Evolutionary conservation across 140 eudicot genomes (phyloP).

Genomic region (Ambrosia hybrid): DNA sequence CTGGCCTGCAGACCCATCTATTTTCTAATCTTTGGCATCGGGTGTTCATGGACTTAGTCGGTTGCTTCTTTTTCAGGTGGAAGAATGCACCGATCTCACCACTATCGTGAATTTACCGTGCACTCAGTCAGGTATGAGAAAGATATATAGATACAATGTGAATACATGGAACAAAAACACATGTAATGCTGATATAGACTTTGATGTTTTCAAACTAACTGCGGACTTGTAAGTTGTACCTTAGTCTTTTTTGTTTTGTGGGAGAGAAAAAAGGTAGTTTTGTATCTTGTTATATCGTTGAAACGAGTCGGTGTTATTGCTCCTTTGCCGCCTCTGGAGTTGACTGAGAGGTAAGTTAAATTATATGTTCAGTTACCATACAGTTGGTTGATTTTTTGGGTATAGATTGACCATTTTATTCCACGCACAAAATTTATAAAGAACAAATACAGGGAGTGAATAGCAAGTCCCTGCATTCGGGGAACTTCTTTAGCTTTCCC

Average conservation of each 20-base stretch:
- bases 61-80: conserved; percentile 34
- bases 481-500: too few species aligned
- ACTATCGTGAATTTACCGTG: conserved; percentile 8
- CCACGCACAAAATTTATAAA: too few species aligned
- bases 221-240: conserved; percentile 23
- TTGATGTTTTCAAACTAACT: conserved; percentile 1
- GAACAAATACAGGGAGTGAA: too few species aligned
- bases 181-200: conserved; percentile 21
- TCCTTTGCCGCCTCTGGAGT: background rate
- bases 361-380: background rate
- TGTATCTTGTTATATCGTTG: conserved; percentile 24
- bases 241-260: conserved; percentile 3
- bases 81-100: conserved; percentile 32
- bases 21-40: background rate
- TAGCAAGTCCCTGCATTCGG: too few species aligned
- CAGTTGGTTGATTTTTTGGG: too few species aligned
- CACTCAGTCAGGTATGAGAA: conserved; percentile 7
- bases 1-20: background rate
- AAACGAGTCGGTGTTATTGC: conserved; percentile 17
- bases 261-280: conserved; percentile 2
- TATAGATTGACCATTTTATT: background rate
- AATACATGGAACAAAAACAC: conserved; percentile 30
- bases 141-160: conserved; percentile 27
- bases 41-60: background rate
- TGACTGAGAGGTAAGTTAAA: background rate